Evolutionary conservation across 352 stramenopile genomes (phyloP).

Genomic region (Phytophthora pseudosyringae): DNA sequence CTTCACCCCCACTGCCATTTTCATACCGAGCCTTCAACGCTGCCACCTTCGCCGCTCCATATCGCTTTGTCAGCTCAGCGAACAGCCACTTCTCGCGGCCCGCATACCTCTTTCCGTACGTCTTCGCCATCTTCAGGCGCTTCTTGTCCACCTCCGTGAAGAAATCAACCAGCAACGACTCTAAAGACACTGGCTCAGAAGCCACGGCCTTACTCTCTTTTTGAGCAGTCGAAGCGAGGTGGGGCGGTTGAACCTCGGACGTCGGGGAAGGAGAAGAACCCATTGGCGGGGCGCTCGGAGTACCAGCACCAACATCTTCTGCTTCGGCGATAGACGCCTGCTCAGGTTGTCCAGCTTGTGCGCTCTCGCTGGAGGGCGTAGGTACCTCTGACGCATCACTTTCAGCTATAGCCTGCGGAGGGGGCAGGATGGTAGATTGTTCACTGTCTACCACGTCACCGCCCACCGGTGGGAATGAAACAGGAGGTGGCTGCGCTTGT

Average conservation of each 20-base stretch:
- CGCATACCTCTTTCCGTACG: slow-evolving; percentile 72
- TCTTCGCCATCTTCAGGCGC: slow-evolving; percentile 67
- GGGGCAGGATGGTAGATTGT: neutral
- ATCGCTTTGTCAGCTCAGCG: slow-evolving; percentile 64
- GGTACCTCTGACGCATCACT: neutral
- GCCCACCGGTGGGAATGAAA: neutral
- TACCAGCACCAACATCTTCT: neutral
- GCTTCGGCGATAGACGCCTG: neutral
- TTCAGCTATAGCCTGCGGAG: neutral
- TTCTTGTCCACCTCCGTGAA: slow-evolving; percentile 67
- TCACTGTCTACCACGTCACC: slow-evolving; percentile 1
- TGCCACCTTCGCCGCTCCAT: slow-evolving; percentile 57
- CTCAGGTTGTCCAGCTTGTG: neutral
- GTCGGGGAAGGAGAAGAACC: neutral
- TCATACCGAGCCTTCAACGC: slow-evolving; percentile 42
- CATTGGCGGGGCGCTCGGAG: slow-evolving; percentile 1
- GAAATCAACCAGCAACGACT: slow-evolving; percentile 67
- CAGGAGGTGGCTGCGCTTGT: slow-evolving; percentile 1
- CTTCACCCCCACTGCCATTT: slow-evolving; percentile 11
- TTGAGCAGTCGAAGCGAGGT: slow-evolving; percentile 3
- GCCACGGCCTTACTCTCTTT: neutral
- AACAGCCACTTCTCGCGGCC: slow-evolving; percentile 75
- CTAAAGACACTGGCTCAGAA: slow-evolving; percentile 39
- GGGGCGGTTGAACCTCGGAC: neutral
- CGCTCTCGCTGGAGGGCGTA: neutral